Evolutionary conservation across 352 stramenopile genomes (phyloP).

Genomic region (Phytophthora ohioensis): DNA sequence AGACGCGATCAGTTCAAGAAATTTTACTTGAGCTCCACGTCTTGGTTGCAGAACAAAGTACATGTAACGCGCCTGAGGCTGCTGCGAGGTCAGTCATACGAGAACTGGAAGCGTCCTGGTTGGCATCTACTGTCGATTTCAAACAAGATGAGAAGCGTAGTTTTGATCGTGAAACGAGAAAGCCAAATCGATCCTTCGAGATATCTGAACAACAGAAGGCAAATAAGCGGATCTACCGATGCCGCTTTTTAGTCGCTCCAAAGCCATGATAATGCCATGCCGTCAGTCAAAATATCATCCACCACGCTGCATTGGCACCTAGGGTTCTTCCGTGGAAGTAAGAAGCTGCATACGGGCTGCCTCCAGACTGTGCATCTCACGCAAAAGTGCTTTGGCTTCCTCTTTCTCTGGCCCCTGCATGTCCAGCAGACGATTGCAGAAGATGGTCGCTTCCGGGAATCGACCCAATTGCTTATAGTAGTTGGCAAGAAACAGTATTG

Average conservation of each 20-base stretch:
- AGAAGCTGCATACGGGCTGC: slow-evolving; percentile 35
- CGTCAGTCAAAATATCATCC: background rate
- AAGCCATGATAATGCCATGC: slow-evolving; percentile 1
- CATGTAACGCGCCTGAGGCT: background rate
- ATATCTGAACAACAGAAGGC: slow-evolving; percentile 34
- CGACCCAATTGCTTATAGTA: slow-evolving; percentile 82
- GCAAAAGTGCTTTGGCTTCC: slow-evolving; percentile 81
- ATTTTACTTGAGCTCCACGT: slow-evolving; percentile 36
- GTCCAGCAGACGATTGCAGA: slow-evolving; percentile 83
- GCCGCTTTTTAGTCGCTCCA: slow-evolving; percentile 27
- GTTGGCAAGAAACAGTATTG: slow-evolving; percentile 82
- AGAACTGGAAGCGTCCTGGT: slow-evolving; percentile 35
- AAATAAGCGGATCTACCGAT: slow-evolving; percentile 36
- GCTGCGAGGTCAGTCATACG: slow-evolving; percentile 17
- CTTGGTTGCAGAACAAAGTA: slow-evolving; percentile 14
- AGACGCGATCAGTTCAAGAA: slow-evolving; percentile 34
- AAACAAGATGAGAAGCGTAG: slow-evolving; percentile 6
- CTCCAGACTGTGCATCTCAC: slow-evolving; percentile 80
- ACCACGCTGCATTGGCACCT: background rate
- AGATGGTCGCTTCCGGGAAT: slow-evolving; percentile 64
- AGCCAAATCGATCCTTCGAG: slow-evolving; percentile 25
- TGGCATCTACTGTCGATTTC: slow-evolving; percentile 9
- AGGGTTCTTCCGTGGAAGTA: slow-evolving; percentile 1
- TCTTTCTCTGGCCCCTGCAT: slow-evolving; percentile 85
- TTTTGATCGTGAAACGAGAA: slow-evolving; percentile 5